Percentiles rank a stretch among this genome's conserved stretches.
Conservation (phyloP, 768 basidiomycete genomes). For the Suillus plorans region DNA sequence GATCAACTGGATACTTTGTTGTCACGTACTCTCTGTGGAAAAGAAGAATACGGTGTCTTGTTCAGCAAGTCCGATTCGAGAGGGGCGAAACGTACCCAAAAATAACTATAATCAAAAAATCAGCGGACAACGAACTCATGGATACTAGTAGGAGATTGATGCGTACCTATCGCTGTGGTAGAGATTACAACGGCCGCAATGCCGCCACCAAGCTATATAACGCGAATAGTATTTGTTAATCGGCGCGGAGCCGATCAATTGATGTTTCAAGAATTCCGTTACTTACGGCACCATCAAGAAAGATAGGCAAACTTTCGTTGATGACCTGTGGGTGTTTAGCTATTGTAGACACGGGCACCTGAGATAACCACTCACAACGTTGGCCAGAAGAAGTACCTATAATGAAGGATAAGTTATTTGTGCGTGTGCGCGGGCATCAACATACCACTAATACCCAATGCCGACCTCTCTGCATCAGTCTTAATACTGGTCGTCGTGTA, state of each 20-base stretch:
- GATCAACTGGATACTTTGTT: background rate
- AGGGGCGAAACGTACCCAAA: slow-evolving; percentile 60
- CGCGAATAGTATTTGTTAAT: background rate
- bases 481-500: slow-evolving; percentile 40
- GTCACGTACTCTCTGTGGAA: slow-evolving; percentile 36
- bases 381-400: slow-evolving; percentile 82
- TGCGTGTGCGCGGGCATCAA: background rate
- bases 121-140: slow-evolving; percentile 1
- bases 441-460: slow-evolving; percentile 94
- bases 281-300: slow-evolving; percentile 67
- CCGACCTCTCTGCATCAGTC: slow-evolving; percentile 61
- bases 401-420: slow-evolving; percentile 7
- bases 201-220: slow-evolving; percentile 57
- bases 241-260: slow-evolving; percentile 4
- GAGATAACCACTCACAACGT: slow-evolving; percentile 59
- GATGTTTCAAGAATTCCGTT: background rate
- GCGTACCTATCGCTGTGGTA: slow-evolving; percentile 54
- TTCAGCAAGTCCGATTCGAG: background rate
- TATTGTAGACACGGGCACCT: background rate
- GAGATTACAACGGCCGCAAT: slow-evolving; percentile 77
- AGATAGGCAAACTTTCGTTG: slow-evolving; percentile 83
- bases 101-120: slow-evolving; percentile 50
- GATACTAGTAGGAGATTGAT: slow-evolving; percentile 1
- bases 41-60: background rate
- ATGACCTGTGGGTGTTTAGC: slow-evolving; percentile 53